Percentiles rank a stretch among this genome's conserved stretches.
Evolutionary conservation across 495 filamentous ascomycete genomes (phyloP).

Genomic region (Xylaria flabelliformis): DNA sequence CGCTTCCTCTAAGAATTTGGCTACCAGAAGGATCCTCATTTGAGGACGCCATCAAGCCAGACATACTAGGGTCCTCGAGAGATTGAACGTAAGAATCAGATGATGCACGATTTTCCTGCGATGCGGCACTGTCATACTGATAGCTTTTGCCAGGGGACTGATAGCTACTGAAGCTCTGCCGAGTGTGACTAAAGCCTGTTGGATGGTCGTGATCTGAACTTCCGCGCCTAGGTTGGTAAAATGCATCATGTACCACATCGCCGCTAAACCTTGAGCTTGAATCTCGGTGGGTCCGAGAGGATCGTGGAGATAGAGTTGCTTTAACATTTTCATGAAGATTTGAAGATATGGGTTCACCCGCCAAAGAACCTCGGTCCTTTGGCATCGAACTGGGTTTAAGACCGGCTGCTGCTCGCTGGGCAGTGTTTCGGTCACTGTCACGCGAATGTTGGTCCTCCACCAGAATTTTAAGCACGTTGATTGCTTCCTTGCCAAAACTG

Average conservation of each 20-base stretch:
- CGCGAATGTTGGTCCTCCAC: constrained; percentile 65
- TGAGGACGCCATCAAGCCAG: constrained; percentile 71
- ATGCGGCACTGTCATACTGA: constrained; percentile 45
- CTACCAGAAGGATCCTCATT: constrained; percentile 86
- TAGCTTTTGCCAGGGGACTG: constrained; percentile 54
- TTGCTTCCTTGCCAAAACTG: constrained; percentile 81
- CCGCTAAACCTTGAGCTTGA: constrained; percentile 53
- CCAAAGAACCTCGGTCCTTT: constrained; percentile 25
- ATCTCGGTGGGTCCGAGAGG: constrained; percentile 57
- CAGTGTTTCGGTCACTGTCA: constrained; percentile 26
- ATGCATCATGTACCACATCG: constrained; percentile 50
- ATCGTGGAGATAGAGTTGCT: constrained; percentile 65
- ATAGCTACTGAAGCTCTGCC: constrained; percentile 65
- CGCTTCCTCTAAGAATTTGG: constrained; percentile 84
- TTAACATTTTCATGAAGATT: constrained; percentile 66
- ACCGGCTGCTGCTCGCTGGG: constrained; percentile 24
- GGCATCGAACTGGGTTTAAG: constrained; percentile 39
- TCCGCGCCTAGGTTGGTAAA: constrained; percentile 53
- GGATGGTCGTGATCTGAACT: constrained; percentile 57
- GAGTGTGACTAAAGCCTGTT: constrained; percentile 45
- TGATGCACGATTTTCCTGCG: constrained; percentile 66
- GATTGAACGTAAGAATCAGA: constrained; percentile 81
- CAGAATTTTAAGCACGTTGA: constrained; percentile 76
- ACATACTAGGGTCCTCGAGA: constrained; percentile 69
- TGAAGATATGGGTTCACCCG: constrained; percentile 48